Evolutionary conservation across 225 moss, liverwort and hornwort species (phyloP).

Genomic region (Neckera pumila): DNA sequence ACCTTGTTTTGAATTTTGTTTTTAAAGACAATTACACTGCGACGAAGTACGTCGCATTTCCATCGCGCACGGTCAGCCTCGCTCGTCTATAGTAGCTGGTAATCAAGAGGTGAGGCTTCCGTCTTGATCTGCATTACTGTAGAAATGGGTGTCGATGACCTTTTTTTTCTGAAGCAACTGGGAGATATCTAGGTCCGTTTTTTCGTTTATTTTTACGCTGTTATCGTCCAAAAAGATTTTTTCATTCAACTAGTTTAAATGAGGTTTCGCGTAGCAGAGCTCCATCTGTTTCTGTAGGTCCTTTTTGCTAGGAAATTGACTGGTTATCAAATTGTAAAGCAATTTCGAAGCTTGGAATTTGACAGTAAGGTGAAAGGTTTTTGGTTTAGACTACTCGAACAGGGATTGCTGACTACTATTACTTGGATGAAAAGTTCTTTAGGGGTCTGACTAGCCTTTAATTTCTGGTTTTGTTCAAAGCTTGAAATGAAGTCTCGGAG

Average conservation of each 20-base stretch:
- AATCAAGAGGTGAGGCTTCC: constrained; percentile 9
- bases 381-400: background rate
- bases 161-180: background rate
- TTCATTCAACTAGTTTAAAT: background rate
- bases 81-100: constrained; percentile 2
- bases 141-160: background rate
- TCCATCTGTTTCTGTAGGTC: background rate
- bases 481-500: background rate
- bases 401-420: background rate
- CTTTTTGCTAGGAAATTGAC: background rate
- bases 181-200: background rate
- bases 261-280: background rate
- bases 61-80: background rate
- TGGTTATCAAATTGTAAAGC: background rate
- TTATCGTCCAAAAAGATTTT: background rate
- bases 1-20: background rate
- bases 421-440: background rate
- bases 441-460: background rate
- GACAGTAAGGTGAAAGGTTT: background rate
- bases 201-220: background rate
- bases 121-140: background rate
- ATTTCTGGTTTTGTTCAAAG: background rate
- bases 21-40: background rate
- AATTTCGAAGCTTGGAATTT: background rate
- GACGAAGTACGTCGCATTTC: background rate